These are phyloP conservation scores for Echeveria elegans DNA, from an alignment of 164 flowering plant genomes.

Conservation along the genomic window DNA sequence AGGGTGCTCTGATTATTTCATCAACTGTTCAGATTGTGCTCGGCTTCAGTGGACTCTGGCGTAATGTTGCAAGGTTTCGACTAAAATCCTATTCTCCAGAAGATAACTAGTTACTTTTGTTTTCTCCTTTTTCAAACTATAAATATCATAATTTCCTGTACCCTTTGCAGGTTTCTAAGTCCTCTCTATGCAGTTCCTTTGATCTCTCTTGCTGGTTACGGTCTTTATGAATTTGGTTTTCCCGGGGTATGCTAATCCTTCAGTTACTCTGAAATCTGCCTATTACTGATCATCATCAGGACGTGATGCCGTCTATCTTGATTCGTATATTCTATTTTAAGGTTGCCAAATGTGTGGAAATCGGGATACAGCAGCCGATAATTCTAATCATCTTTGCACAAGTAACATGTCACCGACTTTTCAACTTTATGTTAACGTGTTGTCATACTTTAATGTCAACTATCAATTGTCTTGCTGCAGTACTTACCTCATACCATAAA, in stretches of 20 bases:
- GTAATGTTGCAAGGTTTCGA: neutral
- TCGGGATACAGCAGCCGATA: neutral
- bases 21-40: neutral
- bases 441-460: neutral
- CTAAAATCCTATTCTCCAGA: no score
- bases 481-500: neutral
- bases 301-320: neutral
- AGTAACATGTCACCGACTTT: neutral
- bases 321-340: neutral
- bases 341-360: neutral
- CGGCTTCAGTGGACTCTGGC: neutral
- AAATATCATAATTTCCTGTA: neutral
- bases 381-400: neutral
- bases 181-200: slow-evolving; percentile 7
- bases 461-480: neutral
- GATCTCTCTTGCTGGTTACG: slow-evolving; percentile 10
- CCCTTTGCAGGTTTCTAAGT: slow-evolving; percentile 1
- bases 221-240: slow-evolving; percentile 1
- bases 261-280: neutral
- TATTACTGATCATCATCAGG: neutral
- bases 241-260: slow-evolving; percentile 7
- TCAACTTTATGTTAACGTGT: neutral
- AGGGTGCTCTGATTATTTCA: neutral
- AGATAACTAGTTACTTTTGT: neutral
- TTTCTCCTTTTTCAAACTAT: neutral